Conservation (phyloP, 2,329 filamentous ascomycete species). For the Ustulina deusta region DNA sequence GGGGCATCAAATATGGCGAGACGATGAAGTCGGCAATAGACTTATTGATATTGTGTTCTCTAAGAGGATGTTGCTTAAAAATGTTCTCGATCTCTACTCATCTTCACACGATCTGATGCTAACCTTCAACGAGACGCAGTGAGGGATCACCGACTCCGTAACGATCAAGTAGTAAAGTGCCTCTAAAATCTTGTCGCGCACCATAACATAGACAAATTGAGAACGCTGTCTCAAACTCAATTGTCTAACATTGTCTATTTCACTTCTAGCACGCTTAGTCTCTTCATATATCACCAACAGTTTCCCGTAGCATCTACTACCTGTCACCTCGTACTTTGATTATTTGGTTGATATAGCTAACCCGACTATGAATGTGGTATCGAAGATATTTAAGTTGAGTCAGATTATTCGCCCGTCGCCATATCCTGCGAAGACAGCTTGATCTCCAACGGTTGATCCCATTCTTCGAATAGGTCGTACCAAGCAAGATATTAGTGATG, state of each 20-base stretch:
- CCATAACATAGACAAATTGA: background rate
- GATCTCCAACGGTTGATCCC: background rate
- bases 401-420: background rate
- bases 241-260: background rate
- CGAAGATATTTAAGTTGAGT: background rate
- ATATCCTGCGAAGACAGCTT: background rate
- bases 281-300: background rate
- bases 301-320: background rate
- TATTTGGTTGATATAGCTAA: background rate
- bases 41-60: background rate
- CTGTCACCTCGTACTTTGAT: background rate
- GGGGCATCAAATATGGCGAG: background rate
- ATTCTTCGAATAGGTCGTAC: constrained; percentile 5
- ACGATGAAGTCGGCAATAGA: background rate
- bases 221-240: background rate
- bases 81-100: background rate
- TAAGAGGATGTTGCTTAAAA: background rate
- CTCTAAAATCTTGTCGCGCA: no score
- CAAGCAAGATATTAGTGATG: background rate
- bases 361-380: background rate
- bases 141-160: background rate
- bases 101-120: background rate
- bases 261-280: background rate
- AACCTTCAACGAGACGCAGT: background rate
- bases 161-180: background rate